Conservation (phyloP, 441 rosid species). For the Jatropha multifida region DNA sequence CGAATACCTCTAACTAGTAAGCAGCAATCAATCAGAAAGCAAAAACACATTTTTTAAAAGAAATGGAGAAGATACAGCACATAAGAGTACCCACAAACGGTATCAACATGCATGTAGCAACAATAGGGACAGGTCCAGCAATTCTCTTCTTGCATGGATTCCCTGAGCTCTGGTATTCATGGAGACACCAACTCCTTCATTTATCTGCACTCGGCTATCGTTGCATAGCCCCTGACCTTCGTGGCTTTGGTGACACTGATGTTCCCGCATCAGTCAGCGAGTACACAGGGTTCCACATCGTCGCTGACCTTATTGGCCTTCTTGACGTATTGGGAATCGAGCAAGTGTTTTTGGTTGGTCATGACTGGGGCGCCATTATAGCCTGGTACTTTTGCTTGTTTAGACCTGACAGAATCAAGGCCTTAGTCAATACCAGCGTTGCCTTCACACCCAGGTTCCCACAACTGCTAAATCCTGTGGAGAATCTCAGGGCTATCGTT, state of each 20-base stretch:
- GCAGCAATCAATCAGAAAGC: too few relatives aligned
- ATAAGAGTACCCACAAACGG: slow-evolving; percentile 48
- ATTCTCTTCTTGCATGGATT: slow-evolving; percentile 70
- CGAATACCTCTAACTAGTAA: too few relatives aligned
- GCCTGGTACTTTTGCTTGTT: slow-evolving; percentile 70
- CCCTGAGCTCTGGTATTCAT: slow-evolving; percentile 80
- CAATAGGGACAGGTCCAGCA: slow-evolving; percentile 52
- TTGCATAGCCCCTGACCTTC: slow-evolving; percentile 72
- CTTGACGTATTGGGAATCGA: slow-evolving; percentile 49
- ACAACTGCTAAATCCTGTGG: slow-evolving; percentile 35
- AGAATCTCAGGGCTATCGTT: slow-evolving; percentile 37
- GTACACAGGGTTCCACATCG: slow-evolving; percentile 54
- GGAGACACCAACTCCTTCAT: slow-evolving; percentile 63
- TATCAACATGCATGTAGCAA: slow-evolving; percentile 65
- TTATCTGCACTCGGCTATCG: slow-evolving; percentile 57
- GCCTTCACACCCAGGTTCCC: slow-evolving; percentile 56
- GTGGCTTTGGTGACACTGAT: slow-evolving; percentile 67
- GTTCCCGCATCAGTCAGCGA: slow-evolving; percentile 34
- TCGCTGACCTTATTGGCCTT: slow-evolving; percentile 62
- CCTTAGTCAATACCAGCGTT: slow-evolving; percentile 53
- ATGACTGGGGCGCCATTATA: slow-evolving; percentile 64
- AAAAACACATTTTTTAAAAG: too few relatives aligned
- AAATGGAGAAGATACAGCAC: slow-evolving; percentile 56
- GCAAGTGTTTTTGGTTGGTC: slow-evolving; percentile 53
- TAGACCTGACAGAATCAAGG: slow-evolving; percentile 58